Conservation (phyloP, 2,329 filamentous ascomycete species). For the Clarireedia homoeocarpa region DNA sequence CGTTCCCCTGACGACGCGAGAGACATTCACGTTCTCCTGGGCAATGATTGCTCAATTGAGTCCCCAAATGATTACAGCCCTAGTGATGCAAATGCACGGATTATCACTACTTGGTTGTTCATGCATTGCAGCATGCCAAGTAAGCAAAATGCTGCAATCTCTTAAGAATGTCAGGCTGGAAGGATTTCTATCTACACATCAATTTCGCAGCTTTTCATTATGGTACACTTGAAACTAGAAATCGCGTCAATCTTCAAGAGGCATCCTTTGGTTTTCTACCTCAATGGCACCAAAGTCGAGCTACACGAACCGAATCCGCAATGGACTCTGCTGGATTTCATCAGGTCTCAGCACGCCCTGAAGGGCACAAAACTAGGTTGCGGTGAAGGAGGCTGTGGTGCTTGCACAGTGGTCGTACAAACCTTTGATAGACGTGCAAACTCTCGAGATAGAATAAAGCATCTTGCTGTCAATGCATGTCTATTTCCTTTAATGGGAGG, state of each 20-base stretch:
- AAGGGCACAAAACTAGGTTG: slow-evolving; percentile 95
- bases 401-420: slow-evolving; percentile 93
- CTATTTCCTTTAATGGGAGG: slow-evolving; percentile 36
- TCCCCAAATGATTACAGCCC: too few relatives aligned
- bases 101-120: too few relatives aligned
- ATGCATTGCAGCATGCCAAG: too few relatives aligned
- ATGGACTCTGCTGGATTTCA: slow-evolving; percentile 81
- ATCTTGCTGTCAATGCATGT: slow-evolving; percentile 92
- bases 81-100: too few relatives aligned
- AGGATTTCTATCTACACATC: not conserved
- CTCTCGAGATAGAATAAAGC: slow-evolving; percentile 64
- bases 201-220: not conserved
- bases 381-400: slow-evolving; percentile 90
- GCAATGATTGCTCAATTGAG: too few relatives aligned
- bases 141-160: too few relatives aligned
- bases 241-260: slow-evolving; percentile 18
- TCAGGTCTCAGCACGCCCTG: slow-evolving; percentile 67
- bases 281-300: slow-evolving; percentile 83
- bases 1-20: too few relatives aligned
- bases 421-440: slow-evolving; percentile 54
- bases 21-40: too few relatives aligned
- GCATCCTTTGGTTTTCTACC: slow-evolving; percentile 70
- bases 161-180: too few relatives aligned
- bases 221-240: slow-evolving; percentile 15
- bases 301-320: slow-evolving; percentile 87